These are phyloP conservation scores for Apocynum venetum DNA, from an alignment of 257 asterid genomes.

Conservation along the genomic window DNA sequence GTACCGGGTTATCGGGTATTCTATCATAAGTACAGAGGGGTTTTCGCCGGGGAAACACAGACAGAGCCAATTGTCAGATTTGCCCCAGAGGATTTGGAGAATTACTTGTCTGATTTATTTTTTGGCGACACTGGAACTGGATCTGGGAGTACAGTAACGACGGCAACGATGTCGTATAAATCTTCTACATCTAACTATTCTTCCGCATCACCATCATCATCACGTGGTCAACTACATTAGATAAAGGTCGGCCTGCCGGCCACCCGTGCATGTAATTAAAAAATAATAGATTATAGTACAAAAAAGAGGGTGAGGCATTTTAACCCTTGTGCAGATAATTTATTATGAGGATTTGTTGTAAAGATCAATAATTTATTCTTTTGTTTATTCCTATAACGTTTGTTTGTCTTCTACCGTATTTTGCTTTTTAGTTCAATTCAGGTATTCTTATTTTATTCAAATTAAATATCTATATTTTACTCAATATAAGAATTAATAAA, in stretches of 20 bases:
- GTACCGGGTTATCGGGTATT: constrained; percentile 39
- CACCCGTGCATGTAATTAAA: no score
- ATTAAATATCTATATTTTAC: no score
- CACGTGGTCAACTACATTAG: constrained; percentile 29
- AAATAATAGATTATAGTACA: neutral
- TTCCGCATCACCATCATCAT: constrained; percentile 15
- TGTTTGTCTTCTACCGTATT: neutral
- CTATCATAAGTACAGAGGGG: constrained; percentile 31
- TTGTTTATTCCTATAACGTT: neutral
- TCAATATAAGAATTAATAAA: no score
- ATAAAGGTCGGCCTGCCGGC: neutral
- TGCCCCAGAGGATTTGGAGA: constrained; percentile 73
- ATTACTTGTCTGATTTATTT: constrained; percentile 68
- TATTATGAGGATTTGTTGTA: neutral
- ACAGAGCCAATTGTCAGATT: constrained; percentile 49
- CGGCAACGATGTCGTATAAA: constrained; percentile 21
- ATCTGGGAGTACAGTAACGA: constrained; percentile 10
- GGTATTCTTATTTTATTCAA: no score
- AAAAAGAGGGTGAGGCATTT: neutral
- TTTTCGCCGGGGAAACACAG: constrained; percentile 13
- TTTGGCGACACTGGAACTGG: constrained; percentile 12
- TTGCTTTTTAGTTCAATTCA: no score
- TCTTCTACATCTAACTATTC: constrained; percentile 10
- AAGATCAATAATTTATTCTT: neutral
- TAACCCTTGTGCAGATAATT: neutral